A percentile compares a stretch with the other conserved stretches of the same genome.
phyloP scores from a whole-genome alignment of 352 stramenopile species.

The Phytophthora sansomeana region DNA sequence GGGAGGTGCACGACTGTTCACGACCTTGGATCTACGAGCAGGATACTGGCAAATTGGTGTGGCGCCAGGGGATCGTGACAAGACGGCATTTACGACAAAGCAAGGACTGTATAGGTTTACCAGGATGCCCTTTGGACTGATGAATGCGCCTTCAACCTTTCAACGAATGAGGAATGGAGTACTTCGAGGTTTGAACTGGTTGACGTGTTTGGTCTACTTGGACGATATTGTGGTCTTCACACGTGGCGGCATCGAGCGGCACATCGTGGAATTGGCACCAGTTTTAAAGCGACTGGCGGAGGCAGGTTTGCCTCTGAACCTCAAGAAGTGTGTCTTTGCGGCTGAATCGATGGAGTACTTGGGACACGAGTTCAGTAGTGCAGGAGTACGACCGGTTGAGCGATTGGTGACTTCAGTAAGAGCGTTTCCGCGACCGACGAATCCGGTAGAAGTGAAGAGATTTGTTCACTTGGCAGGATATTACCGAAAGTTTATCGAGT shows the following conservation, averaged over 20 bases:
- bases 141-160: constrained; percentile 32
- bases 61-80: constrained; percentile 11
- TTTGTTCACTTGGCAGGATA: constrained; percentile 24
- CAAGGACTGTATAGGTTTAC: constrained; percentile 25
- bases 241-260: constrained; percentile 11
- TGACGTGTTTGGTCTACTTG: constrained; percentile 33
- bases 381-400: neutral
- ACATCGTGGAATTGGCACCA: constrained; percentile 22
- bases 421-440: neutral
- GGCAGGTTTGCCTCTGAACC: constrained; percentile 27
- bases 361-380: constrained; percentile 3
- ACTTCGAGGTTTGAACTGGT: constrained; percentile 24
- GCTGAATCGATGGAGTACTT: constrained; percentile 22
- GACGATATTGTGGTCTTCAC: constrained; percentile 37
- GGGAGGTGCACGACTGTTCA: neutral
- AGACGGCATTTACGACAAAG: constrained; percentile 30
- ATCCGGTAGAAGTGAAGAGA: neutral
- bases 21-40: neutral
- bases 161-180: constrained; percentile 36
- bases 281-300: constrained; percentile 26
- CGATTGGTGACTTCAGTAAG: neutral
- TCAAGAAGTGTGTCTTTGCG: constrained; percentile 33
- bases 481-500: constrained; percentile 32
- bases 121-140: constrained; percentile 29
- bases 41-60: constrained; percentile 27